phyloP scores from a whole-genome alignment of 78 protist species.

The Dictyostelium citrinum region DNA sequence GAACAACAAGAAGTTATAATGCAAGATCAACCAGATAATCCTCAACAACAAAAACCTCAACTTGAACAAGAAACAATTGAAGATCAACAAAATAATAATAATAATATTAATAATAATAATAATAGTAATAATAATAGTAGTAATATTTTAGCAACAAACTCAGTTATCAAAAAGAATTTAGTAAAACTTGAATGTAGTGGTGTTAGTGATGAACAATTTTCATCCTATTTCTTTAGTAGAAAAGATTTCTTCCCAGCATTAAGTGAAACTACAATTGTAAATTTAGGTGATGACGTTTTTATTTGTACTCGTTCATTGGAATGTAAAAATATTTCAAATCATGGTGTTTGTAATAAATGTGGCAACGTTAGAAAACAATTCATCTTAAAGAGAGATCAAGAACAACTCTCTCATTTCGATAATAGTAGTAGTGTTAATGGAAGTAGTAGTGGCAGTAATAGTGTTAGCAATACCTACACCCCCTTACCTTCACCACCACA shows the following conservation, averaged over 20 bases:
- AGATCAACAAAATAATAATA: not conserved
- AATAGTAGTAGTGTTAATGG: not conserved
- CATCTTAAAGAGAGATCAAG: slow-evolving; percentile 20
- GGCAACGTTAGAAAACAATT: slow-evolving; percentile 25
- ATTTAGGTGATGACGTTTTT: slow-evolving; percentile 30
- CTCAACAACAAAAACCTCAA: not conserved
- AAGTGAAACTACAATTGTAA: slow-evolving; percentile 26
- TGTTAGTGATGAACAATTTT: slow-evolving; percentile 25
- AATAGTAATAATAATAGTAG: not conserved
- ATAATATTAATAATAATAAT: not conserved
- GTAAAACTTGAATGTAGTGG: slow-evolving; percentile 53
- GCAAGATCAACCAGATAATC: not conserved
- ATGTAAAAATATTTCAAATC: slow-evolving; percentile 21
- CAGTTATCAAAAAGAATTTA: not conserved
- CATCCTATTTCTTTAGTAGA: not conserved
- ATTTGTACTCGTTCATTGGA: slow-evolving; percentile 17
- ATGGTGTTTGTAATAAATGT: slow-evolving; percentile 62
- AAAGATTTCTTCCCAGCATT: slow-evolving; percentile 50
- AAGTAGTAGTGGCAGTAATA: not conserved
- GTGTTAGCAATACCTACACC: not conserved
- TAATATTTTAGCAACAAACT: not conserved
- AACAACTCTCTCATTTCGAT: not conserved
- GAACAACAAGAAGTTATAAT: not conserved
- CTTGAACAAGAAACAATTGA: not conserved
- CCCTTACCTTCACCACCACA: not conserved